phyloP scores from a whole-genome alignment of 345 rosid species.

The thale cress (Arabidopsis thaliana) region TAIR10.1 NC_003071.7:15457501-15458000 shows the following conservation, averaged over 20 bases:
- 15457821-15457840: background rate
- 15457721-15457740: constrained; percentile 98
- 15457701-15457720: constrained; percentile 97
- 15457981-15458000: constrained; percentile 98
- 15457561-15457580: constrained; percentile 98
- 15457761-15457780: constrained; percentile 21
- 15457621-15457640: constrained; percentile 30
- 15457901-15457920: constrained; percentile 80
- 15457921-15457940: constrained; percentile 98
- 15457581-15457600: constrained; percentile 99
- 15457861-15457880: background rate
- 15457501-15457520: constrained; percentile 94
- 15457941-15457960: constrained; percentile 98
- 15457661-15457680: constrained; percentile 30
- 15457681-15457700: constrained; percentile 78
- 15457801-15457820: background rate
- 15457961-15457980: constrained; percentile 97
- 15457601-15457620: constrained; percentile 44
- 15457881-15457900: constrained; percentile 16
- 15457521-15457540: constrained; percentile 99
- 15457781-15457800: constrained; percentile 7
- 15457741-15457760: constrained; percentile 57
- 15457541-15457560: constrained; percentile 99
- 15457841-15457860: background rate
- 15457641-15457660: constrained; percentile 26